These are phyloP conservation scores for Penicillium hesseltinei DNA, from an alignment of 2,329 filamentous ascomycete genomes.

Conservation along the genomic window DNA sequence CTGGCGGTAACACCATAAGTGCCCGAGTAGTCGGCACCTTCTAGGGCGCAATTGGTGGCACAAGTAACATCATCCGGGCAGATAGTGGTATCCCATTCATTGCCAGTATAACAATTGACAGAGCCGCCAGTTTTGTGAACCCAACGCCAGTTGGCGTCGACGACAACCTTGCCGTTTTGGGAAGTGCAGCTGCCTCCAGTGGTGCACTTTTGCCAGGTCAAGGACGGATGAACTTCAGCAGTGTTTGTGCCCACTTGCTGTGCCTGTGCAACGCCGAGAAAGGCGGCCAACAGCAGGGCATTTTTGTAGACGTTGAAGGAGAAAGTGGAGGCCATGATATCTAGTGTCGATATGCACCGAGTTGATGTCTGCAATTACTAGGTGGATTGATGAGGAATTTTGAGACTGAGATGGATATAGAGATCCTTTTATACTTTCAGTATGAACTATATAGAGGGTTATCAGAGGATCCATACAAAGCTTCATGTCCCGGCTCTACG, in stretches of 20 bases:
- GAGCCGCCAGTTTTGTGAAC: constrained; percentile 48
- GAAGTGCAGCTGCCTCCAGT: constrained; percentile 52
- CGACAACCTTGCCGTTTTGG: constrained; percentile 45
- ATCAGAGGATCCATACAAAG: not conserved
- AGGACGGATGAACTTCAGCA: constrained; percentile 47
- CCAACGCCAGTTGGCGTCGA: constrained; percentile 55
- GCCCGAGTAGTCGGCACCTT: constrained; percentile 54
- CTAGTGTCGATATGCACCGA: not conserved
- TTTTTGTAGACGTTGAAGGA: constrained; percentile 28
- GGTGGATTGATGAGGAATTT: constrained; percentile 1
- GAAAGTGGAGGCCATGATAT: constrained; percentile 13
- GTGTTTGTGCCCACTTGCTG: constrained; percentile 35
- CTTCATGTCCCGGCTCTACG: constrained; percentile 8
- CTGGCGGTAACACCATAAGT: constrained; percentile 54
- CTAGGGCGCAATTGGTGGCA: constrained; percentile 56
- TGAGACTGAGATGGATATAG: not conserved
- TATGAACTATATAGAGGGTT: not conserved
- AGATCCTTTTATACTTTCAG: constrained; percentile 9
- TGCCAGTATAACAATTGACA: constrained; percentile 58
- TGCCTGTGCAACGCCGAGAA: constrained; percentile 25
- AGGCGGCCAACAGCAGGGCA: constrained; percentile 29
- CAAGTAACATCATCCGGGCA: constrained; percentile 52
- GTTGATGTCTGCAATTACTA: not conserved
- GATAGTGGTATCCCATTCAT: constrained; percentile 48
- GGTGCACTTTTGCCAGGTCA: constrained; percentile 56